Base-by-base conservation (phyloP, 345 rosid species). In the Rhizophora mangle region DNA sequence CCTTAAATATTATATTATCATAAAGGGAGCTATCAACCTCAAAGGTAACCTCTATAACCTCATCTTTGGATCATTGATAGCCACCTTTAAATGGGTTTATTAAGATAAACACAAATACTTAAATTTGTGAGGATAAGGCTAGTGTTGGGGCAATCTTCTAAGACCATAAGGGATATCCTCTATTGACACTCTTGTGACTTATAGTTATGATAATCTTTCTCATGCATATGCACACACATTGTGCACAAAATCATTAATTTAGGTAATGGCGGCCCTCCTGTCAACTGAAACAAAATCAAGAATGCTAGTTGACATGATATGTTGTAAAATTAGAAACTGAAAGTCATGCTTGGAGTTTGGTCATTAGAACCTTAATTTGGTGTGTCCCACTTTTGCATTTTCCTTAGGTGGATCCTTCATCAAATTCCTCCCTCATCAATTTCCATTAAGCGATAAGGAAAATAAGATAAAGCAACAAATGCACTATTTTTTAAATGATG, bases 381-480 rank as follows among this genome's bases (percentile, higher is more conserved):
- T 20, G 43, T 68, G 18, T 43, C 61, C 32, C 20, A 67, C 65
- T 20, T 60, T 73, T 5, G 56, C 46, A 29, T 46, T 22, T 55
- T 0, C 62, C 21, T 24, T 60, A 20, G 73, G 86, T 80, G 81
- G 82, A 22, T 54, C 13, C 65, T 52, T 59, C 53, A 80, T 68
- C 76, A 67, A 60, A 70, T 56, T 63, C 79, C 77, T 78, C 71
- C 57, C 64, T 61, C 18, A 61, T 63, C 64, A 32, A 66, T 70
- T 53, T 56, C 11, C 43, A 39, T 11, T 15, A 24, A 5, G 2
- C 20, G 72, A 73, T 76, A 74, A 83, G 78, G 79, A 76, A 83
- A 78, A 74, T 79, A 74, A 77, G 83, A 61, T 69, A 55, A 70
- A 64, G 65, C 81, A 76, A 75, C 67, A 46, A 26, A 64, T 49